These are phyloP conservation scores for Pseudocercospora fuligena DNA, from an alignment of 2,329 filamentous ascomycete genomes.

Conservation along the genomic window DNA sequence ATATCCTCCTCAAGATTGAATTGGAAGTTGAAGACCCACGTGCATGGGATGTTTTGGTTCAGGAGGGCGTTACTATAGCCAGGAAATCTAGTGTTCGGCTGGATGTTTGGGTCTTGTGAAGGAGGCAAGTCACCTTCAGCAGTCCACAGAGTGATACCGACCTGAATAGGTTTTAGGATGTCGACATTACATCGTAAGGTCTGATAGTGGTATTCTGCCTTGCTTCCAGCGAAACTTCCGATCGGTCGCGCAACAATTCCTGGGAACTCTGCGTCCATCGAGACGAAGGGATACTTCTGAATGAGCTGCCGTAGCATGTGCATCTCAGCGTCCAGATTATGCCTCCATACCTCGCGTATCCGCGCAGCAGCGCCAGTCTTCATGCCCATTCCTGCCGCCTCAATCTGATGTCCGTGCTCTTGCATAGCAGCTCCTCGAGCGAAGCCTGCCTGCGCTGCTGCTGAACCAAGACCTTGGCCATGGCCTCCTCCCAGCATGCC, in stretches of 20 bases:
- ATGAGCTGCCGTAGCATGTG: slow-evolving; percentile 78
- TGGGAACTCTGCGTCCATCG: slow-evolving; percentile 99
- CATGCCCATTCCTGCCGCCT: slow-evolving; percentile 45
- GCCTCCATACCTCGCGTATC: slow-evolving; percentile 95
- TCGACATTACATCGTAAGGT: slow-evolving; percentile 97
- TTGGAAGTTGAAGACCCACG: slow-evolving; percentile 99
- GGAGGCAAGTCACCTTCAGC: slow-evolving; percentile 86
- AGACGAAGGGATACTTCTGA: slow-evolving; percentile 92
- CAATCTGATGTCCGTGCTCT: slow-evolving; percentile 45
- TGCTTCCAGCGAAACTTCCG: slow-evolving; percentile 82
- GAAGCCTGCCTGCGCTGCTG: slow-evolving; percentile 87
- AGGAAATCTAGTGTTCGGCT: slow-evolving; percentile 41
- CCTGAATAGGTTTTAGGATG: slow-evolving; percentile 94
- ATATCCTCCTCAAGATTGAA: slow-evolving; percentile 95
- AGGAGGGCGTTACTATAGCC: slow-evolving; percentile 47
- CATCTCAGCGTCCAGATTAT: slow-evolving; percentile 92
- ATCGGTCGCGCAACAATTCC: slow-evolving; percentile 95
- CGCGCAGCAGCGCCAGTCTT: slow-evolving; percentile 70
- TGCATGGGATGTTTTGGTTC: slow-evolving; percentile 70
- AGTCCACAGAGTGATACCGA: slow-evolving; percentile 92
- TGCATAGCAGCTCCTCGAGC: slow-evolving; percentile 69
- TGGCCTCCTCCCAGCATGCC: slow-evolving; percentile 39
- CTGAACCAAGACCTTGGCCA: slow-evolving; percentile 76
- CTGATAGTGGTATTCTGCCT: slow-evolving; percentile 98
- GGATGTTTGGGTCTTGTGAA: slow-evolving; percentile 58